Conservation (phyloP, 163 green algal genomes). For the Coccomyxa subellipsoidea region DNA sequence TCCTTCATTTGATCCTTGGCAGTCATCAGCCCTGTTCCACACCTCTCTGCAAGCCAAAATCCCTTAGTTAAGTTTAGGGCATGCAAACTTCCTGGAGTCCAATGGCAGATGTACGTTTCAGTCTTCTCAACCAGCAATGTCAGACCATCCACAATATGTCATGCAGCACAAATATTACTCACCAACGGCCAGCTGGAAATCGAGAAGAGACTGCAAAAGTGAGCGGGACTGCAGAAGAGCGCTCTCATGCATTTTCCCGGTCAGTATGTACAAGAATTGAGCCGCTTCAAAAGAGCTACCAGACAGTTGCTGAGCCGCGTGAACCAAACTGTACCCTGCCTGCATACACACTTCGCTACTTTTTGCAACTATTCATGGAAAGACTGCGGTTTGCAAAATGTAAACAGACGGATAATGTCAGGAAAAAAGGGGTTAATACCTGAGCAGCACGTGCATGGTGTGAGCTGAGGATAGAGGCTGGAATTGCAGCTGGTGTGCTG, state of each 20-base stretch:
- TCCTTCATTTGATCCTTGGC: background rate
- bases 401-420: no score
- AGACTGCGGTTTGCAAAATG: no score
- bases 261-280: background rate
- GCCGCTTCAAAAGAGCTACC: background rate
- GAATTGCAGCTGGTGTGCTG: background rate
- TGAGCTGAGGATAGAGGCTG: background rate
- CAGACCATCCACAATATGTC: no score
- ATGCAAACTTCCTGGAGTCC: no score
- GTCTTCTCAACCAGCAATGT: no score
- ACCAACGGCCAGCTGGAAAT: background rate
- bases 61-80: no score
- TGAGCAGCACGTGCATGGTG: background rate
- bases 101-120: no score
- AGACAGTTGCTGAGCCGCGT: background rate
- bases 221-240: background rate
- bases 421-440: no score
- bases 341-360: background rate
- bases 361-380: background rate
- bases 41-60: background rate
- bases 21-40: background rate
- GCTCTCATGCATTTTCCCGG: background rate
- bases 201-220: background rate
- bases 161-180: no score
- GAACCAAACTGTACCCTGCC: background rate